Evolutionary conservation across 1,284 basidiomycete species (phyloP), one percentile per base, ranked within the genome.

Genomic region (Ustilago bromivora): DNA sequence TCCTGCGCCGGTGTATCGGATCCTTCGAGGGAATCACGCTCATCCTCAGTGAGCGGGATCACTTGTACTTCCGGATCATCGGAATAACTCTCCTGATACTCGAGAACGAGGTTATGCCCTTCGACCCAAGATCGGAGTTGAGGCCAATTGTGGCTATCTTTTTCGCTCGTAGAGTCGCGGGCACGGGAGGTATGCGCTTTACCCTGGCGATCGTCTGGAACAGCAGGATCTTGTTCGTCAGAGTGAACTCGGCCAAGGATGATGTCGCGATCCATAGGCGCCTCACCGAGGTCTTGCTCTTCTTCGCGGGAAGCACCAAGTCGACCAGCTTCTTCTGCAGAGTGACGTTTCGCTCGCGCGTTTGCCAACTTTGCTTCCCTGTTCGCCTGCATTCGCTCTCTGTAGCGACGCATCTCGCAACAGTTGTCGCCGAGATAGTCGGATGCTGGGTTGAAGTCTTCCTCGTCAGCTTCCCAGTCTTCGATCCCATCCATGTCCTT

Each of bases 401-500:
- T 69, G 61, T 81, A 83, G 17, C 78, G 71, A 17, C 68, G 63
- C 71, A 79, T 76, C 62, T 85, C 84, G 36, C 65, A 56, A 40
- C 82, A 84, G 23, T 83, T 57, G 35, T 85, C 84, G n/a, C 84
- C 84, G 28, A 81, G 78, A 58, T 83, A 86, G 57, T 86, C 84
- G 57, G 73, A 67, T 1, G 73, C 64, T 7, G 81, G 79, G 55
- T 82, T 74, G 19, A 68, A 53, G n/a, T 74, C 66, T 51, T 82
- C 80, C n/a, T 78, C 73, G 52, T 57, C 64, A 2, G 69, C 72
- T 11, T 79, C 64, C 73, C 76, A 80, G 34, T 83, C 82, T 23
- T 82, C 82, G 55, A 76, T 68, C 34, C 75, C 78, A 41, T 81
- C 79, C 46, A 74, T 59, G 19, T 76, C 76, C 12, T 71, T 73